Conservation (phyloP, 2,329 filamentous ascomycete genomes). For the Graphium sp. region DNA sequence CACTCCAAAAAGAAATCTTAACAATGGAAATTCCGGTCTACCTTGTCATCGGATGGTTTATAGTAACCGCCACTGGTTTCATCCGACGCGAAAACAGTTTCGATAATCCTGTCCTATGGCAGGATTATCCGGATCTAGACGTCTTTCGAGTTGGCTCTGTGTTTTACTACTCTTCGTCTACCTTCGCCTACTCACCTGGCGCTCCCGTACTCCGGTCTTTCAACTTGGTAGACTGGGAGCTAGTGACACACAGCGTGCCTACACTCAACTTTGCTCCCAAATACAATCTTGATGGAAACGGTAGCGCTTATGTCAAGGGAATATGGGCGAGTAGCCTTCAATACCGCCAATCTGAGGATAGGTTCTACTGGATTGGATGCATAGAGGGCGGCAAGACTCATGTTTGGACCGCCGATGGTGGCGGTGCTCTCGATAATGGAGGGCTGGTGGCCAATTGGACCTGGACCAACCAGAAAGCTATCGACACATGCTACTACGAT, state of each 20-base stretch:
- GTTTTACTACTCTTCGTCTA: constrained; percentile 39
- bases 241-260: constrained; percentile 25
- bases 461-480: constrained; percentile 8
- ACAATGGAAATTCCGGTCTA: no score
- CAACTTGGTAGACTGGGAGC: constrained; percentile 35
- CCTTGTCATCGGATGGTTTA: no score
- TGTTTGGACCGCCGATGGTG: constrained; percentile 26
- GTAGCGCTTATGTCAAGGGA: constrained; percentile 1
- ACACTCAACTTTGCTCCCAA: constrained; percentile 10
- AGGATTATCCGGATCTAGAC: constrained; percentile 37
- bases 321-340: constrained; percentile 27
- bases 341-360: constrained; percentile 27
- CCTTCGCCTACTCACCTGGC: constrained; percentile 37
- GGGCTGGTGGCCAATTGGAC: constrained; percentile 17
- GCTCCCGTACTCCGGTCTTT: constrained; percentile 37
- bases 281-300: constrained; percentile 1
- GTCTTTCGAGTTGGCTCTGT: constrained; percentile 30
- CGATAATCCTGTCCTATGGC: constrained; percentile 34
- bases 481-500: constrained; percentile 35
- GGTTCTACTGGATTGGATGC: constrained; percentile 42
- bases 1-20: no score
- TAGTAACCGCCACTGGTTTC: no score
- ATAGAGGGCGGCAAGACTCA: constrained; percentile 31
- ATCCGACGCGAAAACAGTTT: constrained; percentile 11
- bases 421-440: constrained; percentile 17